These are phyloP conservation scores for Apodospora peruviana DNA, from an alignment of 495 filamentous ascomycete genomes.

Conservation along the genomic window DNA sequence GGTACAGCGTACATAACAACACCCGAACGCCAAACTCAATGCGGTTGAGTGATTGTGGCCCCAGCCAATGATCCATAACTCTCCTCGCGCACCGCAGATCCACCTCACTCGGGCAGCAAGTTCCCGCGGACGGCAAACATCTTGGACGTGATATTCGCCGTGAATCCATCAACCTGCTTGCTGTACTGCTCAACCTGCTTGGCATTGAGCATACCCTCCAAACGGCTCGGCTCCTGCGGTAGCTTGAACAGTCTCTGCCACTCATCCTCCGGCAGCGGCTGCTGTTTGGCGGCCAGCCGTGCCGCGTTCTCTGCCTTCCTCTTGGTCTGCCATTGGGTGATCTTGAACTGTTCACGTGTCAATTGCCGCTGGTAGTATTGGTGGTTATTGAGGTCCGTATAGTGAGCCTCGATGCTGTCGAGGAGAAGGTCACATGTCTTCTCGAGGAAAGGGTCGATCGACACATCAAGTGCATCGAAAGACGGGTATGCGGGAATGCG, in stretches of 20 bases:
- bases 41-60: slow-evolving; percentile 16
- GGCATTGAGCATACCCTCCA: slow-evolving; percentile 89
- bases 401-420: slow-evolving; percentile 93
- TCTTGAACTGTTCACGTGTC: slow-evolving; percentile 93
- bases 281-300: slow-evolving; percentile 79
- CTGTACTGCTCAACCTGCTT: slow-evolving; percentile 97
- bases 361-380: slow-evolving; percentile 96
- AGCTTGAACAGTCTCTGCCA: slow-evolving; percentile 98
- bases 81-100: slow-evolving; percentile 7
- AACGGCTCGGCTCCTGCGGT: slow-evolving; percentile 82
- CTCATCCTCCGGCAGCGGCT: slow-evolving; percentile 88
- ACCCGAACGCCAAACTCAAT: slow-evolving; percentile 31
- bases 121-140: slow-evolving; percentile 94
- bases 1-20: too few relatives aligned
- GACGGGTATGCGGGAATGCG: slow-evolving; percentile 73
- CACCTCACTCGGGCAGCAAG: slow-evolving; percentile 44
- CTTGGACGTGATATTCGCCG: slow-evolving; percentile 83
- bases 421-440: slow-evolving; percentile 94
- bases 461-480: slow-evolving; percentile 80
- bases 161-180: slow-evolving; percentile 95
- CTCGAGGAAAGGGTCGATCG: slow-evolving; percentile 97
- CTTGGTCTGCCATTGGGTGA: slow-evolving; percentile 91
- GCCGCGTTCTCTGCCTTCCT: slow-evolving; percentile 89
- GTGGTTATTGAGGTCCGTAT: slow-evolving; percentile 97
- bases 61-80: slow-evolving; percentile 7